Evolutionary conservation across 768 basidiomycete genomes (phyloP), one percentile per base, ranked within the genome.

Genomic region (Lactifluus subvellereus): DNA sequence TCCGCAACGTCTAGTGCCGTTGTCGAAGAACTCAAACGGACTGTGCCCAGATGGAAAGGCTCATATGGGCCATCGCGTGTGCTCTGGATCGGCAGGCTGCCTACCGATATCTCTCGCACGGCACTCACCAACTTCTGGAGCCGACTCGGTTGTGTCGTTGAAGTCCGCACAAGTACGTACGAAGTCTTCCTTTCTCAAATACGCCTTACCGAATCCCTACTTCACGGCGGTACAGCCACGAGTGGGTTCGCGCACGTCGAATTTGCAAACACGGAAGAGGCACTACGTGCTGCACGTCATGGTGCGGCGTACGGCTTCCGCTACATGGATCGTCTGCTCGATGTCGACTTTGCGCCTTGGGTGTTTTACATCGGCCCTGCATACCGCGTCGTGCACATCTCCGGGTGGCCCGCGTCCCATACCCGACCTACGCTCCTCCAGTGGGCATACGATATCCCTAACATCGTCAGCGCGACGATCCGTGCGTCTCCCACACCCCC

Each of bases 121-220:
- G 33, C 52, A 33, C 61, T 66, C 32, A 14, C 22, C 18, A 48
- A 51, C 10, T 66, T 63, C n/a, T 63, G 61, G 61, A 64, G 56
- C 57, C 55, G 65, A 14, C 61, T 66, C 8, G 65, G 61, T 7
- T 57, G 56, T 10, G 56, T 66, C 18, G 65, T 64, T 18, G 65
- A 59, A 33, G 61, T 66, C 38, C 65, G 65, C 27, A 2, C 27
- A 35, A 27, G 65, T 66, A 42, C 61, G 65, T 66, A 30, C 20
- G 1, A 27, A n/a, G 18, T 33, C 20, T 8, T 13, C 18, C 8
- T n/a, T 20, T 20, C 38, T 47, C 8, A 5, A 51, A 51, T 32
- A 32, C 13, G 30, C 35, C n/a, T 38, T 20, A n/a, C n/a, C 13
- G 9, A 10, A 11, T 37, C 0, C 16, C 5, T 4, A 18, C 22